Conservation (phyloP, 2,329 filamentous ascomycete species). For the Sphaerulina musiva region DNA sequence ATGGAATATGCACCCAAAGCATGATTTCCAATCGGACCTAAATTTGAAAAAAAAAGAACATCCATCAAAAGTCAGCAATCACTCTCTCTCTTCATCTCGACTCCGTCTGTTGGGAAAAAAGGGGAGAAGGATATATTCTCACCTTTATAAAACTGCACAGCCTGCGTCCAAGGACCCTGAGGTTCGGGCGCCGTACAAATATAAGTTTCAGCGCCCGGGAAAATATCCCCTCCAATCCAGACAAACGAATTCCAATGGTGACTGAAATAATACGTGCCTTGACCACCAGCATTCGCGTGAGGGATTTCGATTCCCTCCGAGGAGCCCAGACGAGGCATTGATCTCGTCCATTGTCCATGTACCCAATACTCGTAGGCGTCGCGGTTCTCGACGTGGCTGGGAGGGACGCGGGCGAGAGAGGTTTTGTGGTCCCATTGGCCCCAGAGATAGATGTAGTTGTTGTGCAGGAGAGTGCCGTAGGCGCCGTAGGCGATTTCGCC, state of each 20-base stretch:
- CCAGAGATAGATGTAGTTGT: slow-evolving; percentile 15
- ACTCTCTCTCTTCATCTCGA: background rate
- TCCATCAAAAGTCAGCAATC: background rate
- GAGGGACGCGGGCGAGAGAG: slow-evolving; percentile 13
- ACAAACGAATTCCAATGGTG: slow-evolving; percentile 23
- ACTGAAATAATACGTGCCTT: slow-evolving; percentile 27
- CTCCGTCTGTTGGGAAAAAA: background rate
- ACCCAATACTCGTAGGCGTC: slow-evolving; percentile 16
- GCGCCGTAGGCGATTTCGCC: slow-evolving; percentile 14
- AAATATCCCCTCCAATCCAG: slow-evolving; percentile 26
- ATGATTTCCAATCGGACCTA: slow-evolving; percentile 13
- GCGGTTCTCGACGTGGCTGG: slow-evolving; percentile 11
- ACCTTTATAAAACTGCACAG: slow-evolving; percentile 10
- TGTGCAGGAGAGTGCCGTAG: slow-evolving; percentile 12
- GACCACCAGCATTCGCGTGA: slow-evolving; percentile 23
- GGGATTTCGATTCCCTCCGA: slow-evolving; percentile 13
- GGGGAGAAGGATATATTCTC: no score
- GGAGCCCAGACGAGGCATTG: slow-evolving; percentile 6
- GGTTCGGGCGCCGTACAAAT: slow-evolving; percentile 25
- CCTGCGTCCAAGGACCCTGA: slow-evolving; percentile 25
- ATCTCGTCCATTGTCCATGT: slow-evolving; percentile 11
- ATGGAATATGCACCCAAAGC: slow-evolving; percentile 15
- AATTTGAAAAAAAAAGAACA: background rate
- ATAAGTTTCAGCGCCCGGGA: slow-evolving; percentile 19
- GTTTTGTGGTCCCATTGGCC: slow-evolving; percentile 14